Evolutionary conservation across 2,329 filamentous ascomycete species (phyloP).

Genomic region (Aschersonia sp.): DNA sequence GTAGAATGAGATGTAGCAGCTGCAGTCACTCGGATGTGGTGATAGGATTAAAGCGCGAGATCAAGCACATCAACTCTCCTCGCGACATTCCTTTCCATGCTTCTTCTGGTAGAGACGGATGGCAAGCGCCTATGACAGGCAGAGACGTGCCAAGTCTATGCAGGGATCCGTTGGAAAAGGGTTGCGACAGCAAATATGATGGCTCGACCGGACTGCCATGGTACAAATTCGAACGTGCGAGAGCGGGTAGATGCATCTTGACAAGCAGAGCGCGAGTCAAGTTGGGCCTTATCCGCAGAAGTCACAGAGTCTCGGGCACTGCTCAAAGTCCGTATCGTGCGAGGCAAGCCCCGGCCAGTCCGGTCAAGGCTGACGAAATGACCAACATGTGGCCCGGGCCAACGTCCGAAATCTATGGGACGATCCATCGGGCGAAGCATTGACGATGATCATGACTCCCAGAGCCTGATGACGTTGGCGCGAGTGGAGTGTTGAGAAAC

Average conservation of each 20-base stretch:
- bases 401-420: no score
- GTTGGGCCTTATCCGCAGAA: no score
- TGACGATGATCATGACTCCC: background rate
- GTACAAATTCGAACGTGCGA: background rate
- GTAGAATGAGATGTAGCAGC: no score
- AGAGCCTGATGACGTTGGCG: background rate
- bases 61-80: no score
- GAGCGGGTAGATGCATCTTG: conserved; percentile 3
- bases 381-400: background rate
- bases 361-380: background rate
- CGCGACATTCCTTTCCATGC: no score
- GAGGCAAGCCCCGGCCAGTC: background rate
- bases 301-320: no score
- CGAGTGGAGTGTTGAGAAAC: background rate
- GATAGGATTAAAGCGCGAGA: no score
- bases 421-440: background rate
- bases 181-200: background rate
- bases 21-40: no score
- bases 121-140: no score
- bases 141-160: background rate
- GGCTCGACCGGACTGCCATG: background rate
- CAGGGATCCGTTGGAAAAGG: background rate
- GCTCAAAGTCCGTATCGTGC: background rate
- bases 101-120: no score
- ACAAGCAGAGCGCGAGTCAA: background rate